A percentile compares a stretch with the other conserved stretches of the same genome.
These are phyloP conservation scores for Heterobasidion irregulare DNA, from an alignment of 1,284 basidiomycete species.

Conservation along the genomic window DNA sequence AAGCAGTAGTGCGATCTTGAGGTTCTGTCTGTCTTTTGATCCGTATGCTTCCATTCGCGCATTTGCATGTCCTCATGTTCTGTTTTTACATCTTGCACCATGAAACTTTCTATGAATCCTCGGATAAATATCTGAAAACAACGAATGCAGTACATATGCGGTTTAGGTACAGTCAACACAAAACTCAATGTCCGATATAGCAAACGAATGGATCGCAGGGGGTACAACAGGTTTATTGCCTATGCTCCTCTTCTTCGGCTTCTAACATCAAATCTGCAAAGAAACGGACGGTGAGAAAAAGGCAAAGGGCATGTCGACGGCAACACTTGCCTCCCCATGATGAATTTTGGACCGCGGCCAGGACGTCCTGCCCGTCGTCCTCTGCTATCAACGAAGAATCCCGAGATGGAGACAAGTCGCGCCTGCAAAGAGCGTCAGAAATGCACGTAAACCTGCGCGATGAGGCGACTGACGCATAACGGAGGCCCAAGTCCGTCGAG, in stretches of 20 bases:
- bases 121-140: conserved; percentile 2
- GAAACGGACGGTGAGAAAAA: background rate
- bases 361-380: conserved; percentile 43
- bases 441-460: background rate
- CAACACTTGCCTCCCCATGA: conserved; percentile 55
- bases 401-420: conserved; percentile 33
- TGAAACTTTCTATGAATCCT: background rate
- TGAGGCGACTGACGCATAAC: conserved; percentile 33
- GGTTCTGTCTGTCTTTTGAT: background rate
- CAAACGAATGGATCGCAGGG: background rate
- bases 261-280: conserved; percentile 45
- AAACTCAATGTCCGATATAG: background rate
- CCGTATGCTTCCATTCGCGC: background rate
- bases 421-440: conserved; percentile 20
- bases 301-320: background rate
- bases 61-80: background rate
- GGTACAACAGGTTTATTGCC: background rate
- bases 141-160: conserved; percentile 12
- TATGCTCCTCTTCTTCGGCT: conserved; percentile 41
- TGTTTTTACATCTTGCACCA: background rate
- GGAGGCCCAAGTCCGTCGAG: conserved; percentile 43
- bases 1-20: conserved; percentile 2
- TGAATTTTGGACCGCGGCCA: conserved; percentile 56
- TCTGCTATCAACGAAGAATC: conserved; percentile 26
- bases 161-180: conserved; percentile 5